These are phyloP conservation scores for Tilletia indica DNA, from an alignment of 1,284 basidiomycete species.

Conservation along the genomic window DNA sequence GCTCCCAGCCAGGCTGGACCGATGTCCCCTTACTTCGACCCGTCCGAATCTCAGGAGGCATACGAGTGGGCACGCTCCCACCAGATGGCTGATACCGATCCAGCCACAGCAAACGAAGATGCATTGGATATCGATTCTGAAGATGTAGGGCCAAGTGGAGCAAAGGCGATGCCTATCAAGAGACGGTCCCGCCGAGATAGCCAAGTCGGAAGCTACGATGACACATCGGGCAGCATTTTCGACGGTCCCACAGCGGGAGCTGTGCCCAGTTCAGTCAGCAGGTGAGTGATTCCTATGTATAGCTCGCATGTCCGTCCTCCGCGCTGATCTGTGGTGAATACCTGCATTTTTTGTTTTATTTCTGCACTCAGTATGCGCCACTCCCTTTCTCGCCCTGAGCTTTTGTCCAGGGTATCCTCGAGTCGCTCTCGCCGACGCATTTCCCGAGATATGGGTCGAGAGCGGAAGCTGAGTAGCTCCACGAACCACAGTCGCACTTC, in stretches of 20 bases:
- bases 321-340: no score
- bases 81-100: not conserved
- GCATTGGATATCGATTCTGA: not conserved
- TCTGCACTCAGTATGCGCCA: constrained; percentile 36
- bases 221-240: constrained; percentile 44
- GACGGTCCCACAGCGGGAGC: constrained; percentile 51
- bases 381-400: constrained; percentile 38
- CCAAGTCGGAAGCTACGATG: constrained; percentile 53
- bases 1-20: not conserved
- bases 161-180: constrained; percentile 19
- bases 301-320: not conserved
- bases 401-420: constrained; percentile 34
- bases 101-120: not conserved
- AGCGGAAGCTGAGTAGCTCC: constrained; percentile 28
- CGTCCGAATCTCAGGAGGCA: constrained; percentile 10
- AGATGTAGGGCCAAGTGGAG: not conserved
- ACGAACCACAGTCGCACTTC: constrained; percentile 3
- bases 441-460: constrained; percentile 41
- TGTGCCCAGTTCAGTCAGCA: constrained; percentile 48
- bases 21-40: constrained; percentile 3
- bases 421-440: constrained; percentile 41
- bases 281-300: constrained; percentile 16
- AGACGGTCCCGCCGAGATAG: constrained; percentile 43
- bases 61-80: constrained; percentile 4
- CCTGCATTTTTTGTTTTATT: no score